These are phyloP conservation scores for Yamadazyma pseudoaaseri DNA, from an alignment of 1,139 yeast genomes.

Conservation along the genomic window DNA sequence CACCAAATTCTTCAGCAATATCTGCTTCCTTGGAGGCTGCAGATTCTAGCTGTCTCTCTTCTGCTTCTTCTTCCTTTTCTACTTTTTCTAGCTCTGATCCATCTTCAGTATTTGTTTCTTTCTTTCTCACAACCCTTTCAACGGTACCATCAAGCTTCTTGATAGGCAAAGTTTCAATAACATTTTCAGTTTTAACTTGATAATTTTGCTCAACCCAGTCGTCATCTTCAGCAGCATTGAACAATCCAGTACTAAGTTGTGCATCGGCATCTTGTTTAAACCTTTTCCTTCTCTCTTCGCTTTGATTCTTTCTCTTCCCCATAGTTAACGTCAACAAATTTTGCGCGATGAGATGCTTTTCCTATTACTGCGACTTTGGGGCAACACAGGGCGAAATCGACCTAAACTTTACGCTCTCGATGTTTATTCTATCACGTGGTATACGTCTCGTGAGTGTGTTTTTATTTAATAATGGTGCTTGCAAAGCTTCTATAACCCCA, in stretches of 20 bases:
- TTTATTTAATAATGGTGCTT: no score
- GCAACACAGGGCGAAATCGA: no score
- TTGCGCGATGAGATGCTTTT: conserved; percentile 6
- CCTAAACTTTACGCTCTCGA: no score
- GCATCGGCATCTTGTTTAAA: conserved; percentile 49
- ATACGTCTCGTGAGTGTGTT: no score
- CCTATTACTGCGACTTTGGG: no score
- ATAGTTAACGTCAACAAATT: conserved; percentile 6
- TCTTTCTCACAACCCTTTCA: conserved; percentile 53
- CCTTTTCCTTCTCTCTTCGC: conserved; percentile 50
- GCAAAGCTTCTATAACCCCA: no score
- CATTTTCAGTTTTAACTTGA: conserved; percentile 40
- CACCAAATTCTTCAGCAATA: conserved; percentile 38
- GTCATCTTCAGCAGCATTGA: conserved; percentile 18
- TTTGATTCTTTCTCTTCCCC: conserved; percentile 49
- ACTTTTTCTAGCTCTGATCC: conserved; percentile 21
- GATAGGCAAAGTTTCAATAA: conserved; percentile 79
- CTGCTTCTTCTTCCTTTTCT: conserved; percentile 21
- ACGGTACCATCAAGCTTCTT: conserved; percentile 70
- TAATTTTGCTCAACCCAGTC: conserved; percentile 66
- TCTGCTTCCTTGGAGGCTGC: conserved; percentile 15
- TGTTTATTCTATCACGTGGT: no score
- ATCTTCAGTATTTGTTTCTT: conserved; percentile 19
- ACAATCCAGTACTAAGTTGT: conserved; percentile 45
- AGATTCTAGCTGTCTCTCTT: conserved; percentile 14